Percentiles rank a stretch among this genome's conserved stretches.
phyloP scores from a whole-genome alignment of 345 rosid species.

The Hibiscus tridactylites region DNA sequence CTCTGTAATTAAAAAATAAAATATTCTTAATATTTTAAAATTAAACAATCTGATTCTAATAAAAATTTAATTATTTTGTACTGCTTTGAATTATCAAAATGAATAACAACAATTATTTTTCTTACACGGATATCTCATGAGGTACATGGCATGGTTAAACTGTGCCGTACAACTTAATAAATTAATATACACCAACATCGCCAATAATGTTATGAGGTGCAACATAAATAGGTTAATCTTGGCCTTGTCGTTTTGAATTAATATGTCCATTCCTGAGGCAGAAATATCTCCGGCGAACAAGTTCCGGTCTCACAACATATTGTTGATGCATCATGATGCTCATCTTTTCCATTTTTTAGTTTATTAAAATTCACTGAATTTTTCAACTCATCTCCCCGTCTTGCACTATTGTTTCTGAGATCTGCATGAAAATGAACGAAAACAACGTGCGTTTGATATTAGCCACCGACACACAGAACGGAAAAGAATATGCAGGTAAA shows the following conservation, averaged over 20 bases:
- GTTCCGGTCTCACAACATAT: conserved; percentile 7
- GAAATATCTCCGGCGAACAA: conserved; percentile 36
- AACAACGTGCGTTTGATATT: not conserved
- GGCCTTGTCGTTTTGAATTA: not conserved
- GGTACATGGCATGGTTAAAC: no score
- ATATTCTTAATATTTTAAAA: no score
- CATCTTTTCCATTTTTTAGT: conserved; percentile 10
- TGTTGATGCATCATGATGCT: not conserved
- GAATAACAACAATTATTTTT: no score
- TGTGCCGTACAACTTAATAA: not conserved
- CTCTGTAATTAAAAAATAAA: no score
- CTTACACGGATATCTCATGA: no score
- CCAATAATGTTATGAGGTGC: not conserved
- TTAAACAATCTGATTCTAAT: no score
- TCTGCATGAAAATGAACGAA: not conserved
- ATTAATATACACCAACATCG: not conserved
- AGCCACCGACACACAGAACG: not conserved
- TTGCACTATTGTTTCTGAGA: not conserved
- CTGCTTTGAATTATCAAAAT: no score
- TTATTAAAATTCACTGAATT: conserved; percentile 3
- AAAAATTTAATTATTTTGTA: no score
- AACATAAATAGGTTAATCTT: not conserved
- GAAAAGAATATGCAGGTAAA: not conserved
- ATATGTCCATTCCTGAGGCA: conserved; percentile 53
- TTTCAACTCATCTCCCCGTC: not conserved